Base-by-base conservation (phyloP, 2,329 filamentous ascomycete species). In the Diaporthe destruens region DNA sequence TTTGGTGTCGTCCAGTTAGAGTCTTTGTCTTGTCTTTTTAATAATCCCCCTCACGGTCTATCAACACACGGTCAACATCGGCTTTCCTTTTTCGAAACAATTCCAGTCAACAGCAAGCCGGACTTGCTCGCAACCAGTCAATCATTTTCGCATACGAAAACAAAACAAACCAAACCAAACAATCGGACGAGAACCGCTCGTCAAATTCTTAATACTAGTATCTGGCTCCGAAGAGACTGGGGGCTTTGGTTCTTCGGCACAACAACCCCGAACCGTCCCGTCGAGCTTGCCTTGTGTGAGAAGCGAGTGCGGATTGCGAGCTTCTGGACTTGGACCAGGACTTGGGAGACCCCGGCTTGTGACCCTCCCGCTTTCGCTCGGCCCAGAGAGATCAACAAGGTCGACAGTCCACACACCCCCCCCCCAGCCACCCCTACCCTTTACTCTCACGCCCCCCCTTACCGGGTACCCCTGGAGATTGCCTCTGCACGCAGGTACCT, bases 51-150 rank as follows among this genome's bases (percentile, higher is more conserved):
- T 79, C 78, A 78, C 77, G 77, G 76, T 76, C 78, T 80, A 76
- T 74, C 72, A 76, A 72, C 75, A 76, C 67, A 74, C 61, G 71
- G 73, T 72, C 73, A 67, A 71, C 72, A 63, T 70, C 73, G 66
- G 69, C 25, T 63, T 59, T 68, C 65, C 51, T 57, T 69, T 63
- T 63, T n/a, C 36, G 70, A 72, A 72, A 74, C 73, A 74, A 75
- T 76, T 83, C 77, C 81, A 80, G 82, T 84, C 68, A 74, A 85
- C 82, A 81, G 86, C 87, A 89, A 90, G 87, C 88, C 80, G 88
- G 88, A 83, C 88, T 90, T 89, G 87, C 87, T 87, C 82, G 79
- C 80, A 86, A 83, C 84, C 82, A 83, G 82, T 84, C 86, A 85
- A 82, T 88, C 85, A 82, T 84, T 84, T 42, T 14, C 76, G 71